Base-by-base conservation (phyloP, 2,329 filamentous ascomycete genomes). In the Anisogramma anomala region DNA sequence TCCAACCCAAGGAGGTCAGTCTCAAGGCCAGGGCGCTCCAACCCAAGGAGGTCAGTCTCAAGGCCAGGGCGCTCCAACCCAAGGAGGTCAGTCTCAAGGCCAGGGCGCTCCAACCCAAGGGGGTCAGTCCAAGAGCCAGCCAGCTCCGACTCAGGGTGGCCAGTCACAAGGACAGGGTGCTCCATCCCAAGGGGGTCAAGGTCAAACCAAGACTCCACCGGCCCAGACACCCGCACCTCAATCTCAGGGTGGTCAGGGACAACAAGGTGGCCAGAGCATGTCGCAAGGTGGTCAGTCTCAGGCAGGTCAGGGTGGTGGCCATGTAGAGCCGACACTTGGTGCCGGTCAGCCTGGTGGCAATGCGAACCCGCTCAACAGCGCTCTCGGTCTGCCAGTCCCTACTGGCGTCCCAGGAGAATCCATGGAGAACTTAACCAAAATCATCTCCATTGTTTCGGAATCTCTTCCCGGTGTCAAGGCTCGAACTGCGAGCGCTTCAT, bases 391-490 rank as follows among this genome's bases (percentile, higher is more conserved):
- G 19, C 38, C 38, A 9, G 22, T 27, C 8, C 33, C 38, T 13
- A 41, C 38, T 18, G 30, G 30, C 11, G 15, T 32, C 4, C 38
- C 38, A 17, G 33, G 31, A 17, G 31, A 31, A 22, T 28, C 25
- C n/a, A 14, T 34, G 15, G 35, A 23, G 7, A 41, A 31, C 15
- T 23, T 41, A 14, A 33, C 33, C 15, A 34, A 38, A 5, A 6
- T 33, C 15, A 41, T 30, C 10, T 38, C 38, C 6, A 18, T 36
- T 9, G n/a, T 11, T 5, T 31, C 30, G 4, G 33, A 20, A 5
- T 33, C 34, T 17, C 30, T 34, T 3, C 33, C 45, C 6, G 40
- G 33, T 18, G 22, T 44, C 27, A 35, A 41, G n/a, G 45, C 38
- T 26, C 41, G 33, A 25, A 36, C 38, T 27, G 18, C 15, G 18